A percentile compares a stretch with the other conserved stretches of the same genome.
phyloP scores from a whole-genome alignment of 1,284 basidiomycete species.

The Ustilago hordei region DNA sequence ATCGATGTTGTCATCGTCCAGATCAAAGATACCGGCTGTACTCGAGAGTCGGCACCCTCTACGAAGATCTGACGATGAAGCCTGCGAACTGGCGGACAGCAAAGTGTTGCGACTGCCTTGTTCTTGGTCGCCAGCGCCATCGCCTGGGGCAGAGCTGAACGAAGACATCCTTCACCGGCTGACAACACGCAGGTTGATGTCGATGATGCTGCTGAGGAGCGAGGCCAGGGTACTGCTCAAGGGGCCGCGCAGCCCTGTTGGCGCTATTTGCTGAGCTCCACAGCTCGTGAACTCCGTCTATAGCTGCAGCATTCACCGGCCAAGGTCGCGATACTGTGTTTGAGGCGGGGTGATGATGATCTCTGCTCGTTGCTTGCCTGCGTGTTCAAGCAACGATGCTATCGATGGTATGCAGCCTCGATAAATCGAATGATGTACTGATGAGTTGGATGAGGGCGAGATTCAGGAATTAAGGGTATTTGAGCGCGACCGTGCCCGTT shows the following conservation, averaged over 20 bases:
- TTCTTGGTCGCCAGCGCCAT: slow-evolving; percentile 4
- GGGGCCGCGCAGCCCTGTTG: slow-evolving; percentile 14
- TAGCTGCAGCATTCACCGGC: slow-evolving; percentile 20
- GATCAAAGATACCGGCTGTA: slow-evolving; percentile 59
- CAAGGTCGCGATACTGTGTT: neutral
- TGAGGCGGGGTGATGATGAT: neutral
- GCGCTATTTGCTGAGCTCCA: slow-evolving; percentile 15
- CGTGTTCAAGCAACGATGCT: neutral
- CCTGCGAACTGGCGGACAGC: slow-evolving; percentile 43
- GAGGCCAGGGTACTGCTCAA: slow-evolving; percentile 9
- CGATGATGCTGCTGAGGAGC: slow-evolving; percentile 5
- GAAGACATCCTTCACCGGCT: slow-evolving; percentile 21
- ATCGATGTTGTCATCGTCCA: slow-evolving; percentile 46
- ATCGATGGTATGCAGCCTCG: neutral
- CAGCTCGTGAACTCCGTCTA: slow-evolving; percentile 23
- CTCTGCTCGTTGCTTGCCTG: neutral
- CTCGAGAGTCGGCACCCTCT: slow-evolving; percentile 48
- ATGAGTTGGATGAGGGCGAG: neutral
- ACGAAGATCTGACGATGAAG: slow-evolving; percentile 32
- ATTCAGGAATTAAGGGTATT: neutral
- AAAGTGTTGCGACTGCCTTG: slow-evolving; percentile 37
- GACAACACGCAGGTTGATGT: neutral
- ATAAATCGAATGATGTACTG: neutral
- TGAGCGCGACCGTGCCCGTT: neutral
- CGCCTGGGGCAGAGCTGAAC: slow-evolving; percentile 37